A percentile compares a stretch with the other conserved stretches of the same genome.
Conservation (phyloP, 805 yeast genomes). For the Isabelozyma pseudorhagii region DNA sequence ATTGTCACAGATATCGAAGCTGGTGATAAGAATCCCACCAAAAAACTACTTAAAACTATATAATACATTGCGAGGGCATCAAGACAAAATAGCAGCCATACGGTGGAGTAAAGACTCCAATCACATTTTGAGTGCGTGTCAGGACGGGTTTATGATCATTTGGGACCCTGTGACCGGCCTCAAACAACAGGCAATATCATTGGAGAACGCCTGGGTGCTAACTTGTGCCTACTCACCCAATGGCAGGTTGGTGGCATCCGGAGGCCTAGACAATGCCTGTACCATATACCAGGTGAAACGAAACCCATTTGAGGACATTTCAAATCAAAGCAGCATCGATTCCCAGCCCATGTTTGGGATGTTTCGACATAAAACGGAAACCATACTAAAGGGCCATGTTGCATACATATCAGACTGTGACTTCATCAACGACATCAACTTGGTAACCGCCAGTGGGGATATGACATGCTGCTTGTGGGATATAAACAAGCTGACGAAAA, state of each 20-base stretch:
- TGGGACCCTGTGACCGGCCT: constrained; percentile 80
- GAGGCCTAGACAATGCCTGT: constrained; percentile 79
- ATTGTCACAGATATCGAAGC: constrained; percentile 35
- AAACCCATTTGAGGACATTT: background rate
- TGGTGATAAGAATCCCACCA: constrained; percentile 28
- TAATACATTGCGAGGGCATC: constrained; percentile 57
- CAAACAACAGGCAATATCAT: constrained; percentile 65
- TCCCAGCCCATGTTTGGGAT: constrained; percentile 9
- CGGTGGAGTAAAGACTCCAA: constrained; percentile 67
- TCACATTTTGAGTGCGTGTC: constrained; percentile 68
- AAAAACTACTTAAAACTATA: constrained; percentile 27
- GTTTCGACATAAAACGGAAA: constrained; percentile 32
- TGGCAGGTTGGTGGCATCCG: constrained; percentile 67
- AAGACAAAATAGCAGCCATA: constrained; percentile 65
- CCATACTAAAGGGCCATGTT: constrained; percentile 72
- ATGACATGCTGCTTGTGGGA: constrained; percentile 82
- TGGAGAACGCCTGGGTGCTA: constrained; percentile 78
- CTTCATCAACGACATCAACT: constrained; percentile 53
- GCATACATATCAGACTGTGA: constrained; percentile 78
- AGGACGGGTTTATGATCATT: constrained; percentile 78
- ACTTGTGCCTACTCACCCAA: constrained; percentile 71
- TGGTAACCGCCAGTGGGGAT: constrained; percentile 80
- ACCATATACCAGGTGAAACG: constrained; percentile 52
- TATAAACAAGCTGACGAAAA: constrained; percentile 52
- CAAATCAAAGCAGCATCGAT: background rate